phyloP scores from a whole-genome alignment of 75 land plant species.

The Pseudotsuga menziesii region DNA sequence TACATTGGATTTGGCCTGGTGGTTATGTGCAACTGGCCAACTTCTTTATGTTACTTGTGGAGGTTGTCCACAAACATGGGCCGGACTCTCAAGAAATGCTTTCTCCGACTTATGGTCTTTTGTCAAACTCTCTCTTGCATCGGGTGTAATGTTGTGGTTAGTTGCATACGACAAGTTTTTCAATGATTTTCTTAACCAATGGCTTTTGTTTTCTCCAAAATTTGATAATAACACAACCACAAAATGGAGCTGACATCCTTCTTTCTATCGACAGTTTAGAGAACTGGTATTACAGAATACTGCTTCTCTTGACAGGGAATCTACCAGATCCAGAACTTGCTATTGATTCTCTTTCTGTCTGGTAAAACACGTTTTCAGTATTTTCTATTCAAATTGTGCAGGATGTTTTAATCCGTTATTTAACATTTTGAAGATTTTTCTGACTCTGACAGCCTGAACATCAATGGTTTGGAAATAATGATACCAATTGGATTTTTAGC shows the following conservation, averaged over 20 bases:
- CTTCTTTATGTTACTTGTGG: conserved; percentile 9
- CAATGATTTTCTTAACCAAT: neutral
- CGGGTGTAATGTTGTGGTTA: conserved; percentile 38
- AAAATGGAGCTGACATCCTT: neutral
- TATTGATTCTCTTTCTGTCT: conserved; percentile 5
- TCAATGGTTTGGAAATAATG: conserved; percentile 3
- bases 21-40: conserved; percentile 17
- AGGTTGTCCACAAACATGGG: conserved; percentile 16
- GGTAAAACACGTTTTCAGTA: neutral
- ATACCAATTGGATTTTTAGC: conserved; percentile 1
- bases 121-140: conserved; percentile 35
- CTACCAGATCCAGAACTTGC: neutral
- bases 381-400: neutral
- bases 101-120: conserved; percentile 20
- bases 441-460: neutral
- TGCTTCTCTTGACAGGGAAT: conserved; percentile 1
- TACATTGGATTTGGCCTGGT: conserved; percentile 21
- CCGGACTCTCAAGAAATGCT: conserved; percentile 25
- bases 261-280: neutral
- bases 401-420: neutral
- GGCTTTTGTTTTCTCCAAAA: neutral
- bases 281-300: conserved; percentile 11
- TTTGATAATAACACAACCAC: no score
- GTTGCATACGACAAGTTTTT: neutral
- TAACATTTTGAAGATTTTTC: neutral